Conservation (phyloP, 2,329 filamentous ascomycete genomes). For the Xylariaceae sp. region DNA sequence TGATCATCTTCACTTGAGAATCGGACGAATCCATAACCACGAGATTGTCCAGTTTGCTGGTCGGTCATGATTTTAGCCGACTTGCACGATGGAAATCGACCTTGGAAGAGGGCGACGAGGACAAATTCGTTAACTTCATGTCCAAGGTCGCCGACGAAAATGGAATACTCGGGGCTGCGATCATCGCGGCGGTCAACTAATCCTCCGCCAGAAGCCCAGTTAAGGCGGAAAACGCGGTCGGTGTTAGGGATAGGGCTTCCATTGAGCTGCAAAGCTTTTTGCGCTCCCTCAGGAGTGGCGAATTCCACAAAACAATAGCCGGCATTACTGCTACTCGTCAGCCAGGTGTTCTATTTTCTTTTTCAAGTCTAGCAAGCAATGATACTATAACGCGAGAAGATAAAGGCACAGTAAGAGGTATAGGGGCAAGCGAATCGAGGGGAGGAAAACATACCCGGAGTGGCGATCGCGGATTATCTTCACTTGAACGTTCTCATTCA, state of each 20-base stretch:
- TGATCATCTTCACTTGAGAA: conserved; percentile 95
- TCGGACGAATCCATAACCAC: conserved; percentile 95
- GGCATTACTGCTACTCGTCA: conserved; percentile 63
- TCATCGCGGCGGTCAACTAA: conserved; percentile 94
- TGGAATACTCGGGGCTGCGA: conserved; percentile 91
- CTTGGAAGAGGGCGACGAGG: conserved; percentile 93
- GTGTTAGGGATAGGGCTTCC: conserved; percentile 90
- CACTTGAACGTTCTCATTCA: conserved; percentile 92
- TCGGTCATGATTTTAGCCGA: conserved; percentile 99
- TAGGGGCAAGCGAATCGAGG: not conserved
- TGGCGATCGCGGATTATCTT: conserved; percentile 99
- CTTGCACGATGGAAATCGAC: conserved; percentile 94
- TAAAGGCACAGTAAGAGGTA: not conserved
- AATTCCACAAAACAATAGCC: conserved; percentile 99
- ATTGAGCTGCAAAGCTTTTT: conserved; percentile 86
- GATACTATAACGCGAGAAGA: not conserved
- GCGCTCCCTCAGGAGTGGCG: conserved; percentile 72
- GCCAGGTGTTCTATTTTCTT: not conserved
- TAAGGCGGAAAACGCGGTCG: conserved; percentile 93
- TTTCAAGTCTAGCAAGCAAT: too few relatives aligned
- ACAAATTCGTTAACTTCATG: conserved; percentile 99
- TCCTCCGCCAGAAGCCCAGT: conserved; percentile 97
- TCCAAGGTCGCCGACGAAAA: conserved; percentile 96
- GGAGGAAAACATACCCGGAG: conserved; percentile 64
- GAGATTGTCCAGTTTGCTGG: conserved; percentile 93